Base-by-base conservation (phyloP, 78 protist genomes). In the Anaeramoeba flamelloides region DNA sequence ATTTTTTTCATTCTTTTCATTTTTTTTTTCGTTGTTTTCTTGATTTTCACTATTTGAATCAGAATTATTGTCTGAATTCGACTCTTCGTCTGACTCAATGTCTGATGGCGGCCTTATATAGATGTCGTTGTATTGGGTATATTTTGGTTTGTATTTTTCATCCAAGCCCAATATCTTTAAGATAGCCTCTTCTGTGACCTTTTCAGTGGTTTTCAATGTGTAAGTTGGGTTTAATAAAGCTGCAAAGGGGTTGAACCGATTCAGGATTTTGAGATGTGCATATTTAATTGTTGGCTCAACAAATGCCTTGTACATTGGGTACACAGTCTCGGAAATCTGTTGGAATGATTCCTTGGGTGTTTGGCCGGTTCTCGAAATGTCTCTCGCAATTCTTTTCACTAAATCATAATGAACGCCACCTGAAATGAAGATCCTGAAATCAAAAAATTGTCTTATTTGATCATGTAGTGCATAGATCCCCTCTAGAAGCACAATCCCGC, bases 321-420 rank as follows among this genome's bases (percentile, higher is more conserved):
- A 86, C 36, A 86, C 89, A 0, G 89, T 86, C 69, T 86, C 85
- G 36, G 89, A 81, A 31, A 86, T 85, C 82, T 86, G 89, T 41
- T 77, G 84, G 4, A 86, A 65, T 22, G 87, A 78, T 65, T 86
- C 89, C 80, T 84, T 83, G 77, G 87, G 85, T 40, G 81, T 83
- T 69, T 86, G 89, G 40, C 89, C 89, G 0, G 87, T 85, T 36
- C 89, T 78, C 8, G 38, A 74, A 36, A 86, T 85, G 40, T 86
- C 89, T 39, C 89, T 40, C 40, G 84, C 78, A 30, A 86, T 81
- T 30, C 89, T 80, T 53, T 86, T 86, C 65, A 86, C 81, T 17
- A 86, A 65, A 81, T 86, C 89, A 38, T 81, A 86, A 40, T 86
- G 89, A 76, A 86, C 89, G 37, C 89, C 89, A 39, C 89, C 89